These are phyloP conservation scores for Naganishia randhawae DNA, from an alignment of 768 basidiomycete genomes.

Conservation along the genomic window DNA sequence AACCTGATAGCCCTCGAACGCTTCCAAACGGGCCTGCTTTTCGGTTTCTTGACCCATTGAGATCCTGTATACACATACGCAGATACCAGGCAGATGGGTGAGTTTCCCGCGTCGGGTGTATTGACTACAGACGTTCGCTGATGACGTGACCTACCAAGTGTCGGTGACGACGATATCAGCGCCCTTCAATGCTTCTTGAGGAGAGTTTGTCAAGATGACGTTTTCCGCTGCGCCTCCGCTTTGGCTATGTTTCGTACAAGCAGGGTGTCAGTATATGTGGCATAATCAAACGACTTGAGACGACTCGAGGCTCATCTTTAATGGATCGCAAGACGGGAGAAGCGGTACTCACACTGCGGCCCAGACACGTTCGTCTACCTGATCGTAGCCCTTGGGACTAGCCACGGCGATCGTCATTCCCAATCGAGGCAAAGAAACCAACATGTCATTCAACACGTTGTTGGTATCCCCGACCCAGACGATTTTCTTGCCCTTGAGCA, in stretches of 20 bases:
- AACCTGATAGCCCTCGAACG: slow-evolving; percentile 89
- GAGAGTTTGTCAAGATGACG: slow-evolving; percentile 53
- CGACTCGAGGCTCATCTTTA: not conserved
- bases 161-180: slow-evolving; percentile 97
- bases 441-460: slow-evolving; percentile 95
- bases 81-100: too few relatives aligned
- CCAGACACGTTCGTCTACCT: slow-evolving; percentile 63
- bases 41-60: slow-evolving; percentile 99
- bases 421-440: slow-evolving; percentile 85
- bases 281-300: not conserved
- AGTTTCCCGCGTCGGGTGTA: too few relatives aligned
- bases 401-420: slow-evolving; percentile 84
- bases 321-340: not conserved
- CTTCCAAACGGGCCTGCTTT: slow-evolving; percentile 74
- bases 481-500: slow-evolving; percentile 75
- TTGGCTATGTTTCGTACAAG: slow-evolving; percentile 34
- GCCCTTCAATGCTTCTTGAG: slow-evolving; percentile 76
- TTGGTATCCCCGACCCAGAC: slow-evolving; percentile 92
- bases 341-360: slow-evolving; percentile 69
- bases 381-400: slow-evolving; percentile 60
- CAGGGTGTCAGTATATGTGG: too few relatives aligned
- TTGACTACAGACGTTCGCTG: too few relatives aligned
- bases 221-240: slow-evolving; percentile 38
- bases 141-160: slow-evolving; percentile 66
- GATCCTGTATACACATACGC: slow-evolving; percentile 61